These are phyloP conservation scores for Chaetomidium leptoderma DNA, from an alignment of 495 filamentous ascomycete species.

Conservation along the genomic window DNA sequence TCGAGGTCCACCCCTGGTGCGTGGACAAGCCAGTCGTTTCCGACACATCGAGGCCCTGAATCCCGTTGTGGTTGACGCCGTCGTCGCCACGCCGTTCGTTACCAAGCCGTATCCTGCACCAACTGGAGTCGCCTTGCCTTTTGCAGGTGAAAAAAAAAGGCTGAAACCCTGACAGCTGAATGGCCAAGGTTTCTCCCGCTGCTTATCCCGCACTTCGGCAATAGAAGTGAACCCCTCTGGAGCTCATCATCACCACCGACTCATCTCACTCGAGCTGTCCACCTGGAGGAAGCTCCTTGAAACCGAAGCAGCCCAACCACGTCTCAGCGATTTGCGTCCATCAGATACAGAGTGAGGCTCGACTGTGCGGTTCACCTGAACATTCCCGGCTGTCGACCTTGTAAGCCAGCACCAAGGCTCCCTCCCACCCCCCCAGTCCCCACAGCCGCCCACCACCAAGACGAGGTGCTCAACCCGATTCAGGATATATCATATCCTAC, in stretches of 20 bases:
- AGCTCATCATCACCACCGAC: neutral
- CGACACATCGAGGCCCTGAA: slow-evolving; percentile 11
- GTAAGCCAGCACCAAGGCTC: slow-evolving; percentile 6
- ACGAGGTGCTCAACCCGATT: neutral
- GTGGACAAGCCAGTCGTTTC: slow-evolving; percentile 21
- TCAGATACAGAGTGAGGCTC: slow-evolving; percentile 8
- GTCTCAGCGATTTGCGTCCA: slow-evolving; percentile 14
- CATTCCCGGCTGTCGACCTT: slow-evolving; percentile 8
- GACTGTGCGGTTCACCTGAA: slow-evolving; percentile 15
- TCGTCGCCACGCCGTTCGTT: slow-evolving; percentile 23
- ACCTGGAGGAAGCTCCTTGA: neutral
- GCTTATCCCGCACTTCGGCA: slow-evolving; percentile 29
- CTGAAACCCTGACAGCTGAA: slow-evolving; percentile 27
- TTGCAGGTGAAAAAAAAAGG: slow-evolving; percentile 16
- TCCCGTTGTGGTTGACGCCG: slow-evolving; percentile 11
- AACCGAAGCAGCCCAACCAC: slow-evolving; percentile 2
- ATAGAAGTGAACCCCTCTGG: slow-evolving; percentile 18
- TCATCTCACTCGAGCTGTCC: neutral
- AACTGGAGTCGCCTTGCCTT: neutral
- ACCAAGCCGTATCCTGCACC: slow-evolving; percentile 15
- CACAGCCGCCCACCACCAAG: slow-evolving; percentile 2
- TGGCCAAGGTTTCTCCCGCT: slow-evolving; percentile 28
- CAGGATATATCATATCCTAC: neutral
- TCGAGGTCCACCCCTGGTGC: slow-evolving; percentile 24
- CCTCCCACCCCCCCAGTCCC: no score